phyloP scores from a whole-genome alignment of 441 rosid genomes.

The Pelargonium fulgidum region DNA sequence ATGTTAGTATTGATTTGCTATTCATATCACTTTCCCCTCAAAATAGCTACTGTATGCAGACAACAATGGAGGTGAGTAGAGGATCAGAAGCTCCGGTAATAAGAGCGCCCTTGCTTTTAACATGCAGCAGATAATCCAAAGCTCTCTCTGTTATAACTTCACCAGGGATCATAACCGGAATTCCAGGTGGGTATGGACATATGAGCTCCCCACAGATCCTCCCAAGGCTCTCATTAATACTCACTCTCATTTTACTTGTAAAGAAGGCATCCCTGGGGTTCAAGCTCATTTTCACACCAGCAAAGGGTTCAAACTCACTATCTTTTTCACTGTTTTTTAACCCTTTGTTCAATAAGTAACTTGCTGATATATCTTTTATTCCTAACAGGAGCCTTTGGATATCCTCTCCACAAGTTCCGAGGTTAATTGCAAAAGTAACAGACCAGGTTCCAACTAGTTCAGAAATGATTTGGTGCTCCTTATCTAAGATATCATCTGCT shows the following conservation, averaged over 20 bases:
- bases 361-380: constrained; percentile 29
- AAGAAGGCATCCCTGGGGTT: constrained; percentile 58
- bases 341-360: constrained; percentile 11
- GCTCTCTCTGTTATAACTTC: constrained; percentile 40
- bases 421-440: constrained; percentile 39
- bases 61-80: constrained; percentile 34
- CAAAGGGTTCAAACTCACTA: constrained; percentile 29
- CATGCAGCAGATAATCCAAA: constrained; percentile 37
- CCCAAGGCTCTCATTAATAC: constrained; percentile 36
- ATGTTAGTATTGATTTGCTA: neutral
- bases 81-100: constrained; percentile 53
- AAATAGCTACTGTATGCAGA: constrained; percentile 22
- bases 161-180: constrained; percentile 46
- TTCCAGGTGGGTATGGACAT: constrained; percentile 61
- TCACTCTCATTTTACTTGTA: constrained; percentile 33
- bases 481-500: constrained; percentile 39
- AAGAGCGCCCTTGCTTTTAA: constrained; percentile 31
- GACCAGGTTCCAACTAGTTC: constrained; percentile 43
- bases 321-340: constrained; percentile 8
- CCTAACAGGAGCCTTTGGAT: constrained; percentile 35
- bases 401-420: constrained; percentile 43
- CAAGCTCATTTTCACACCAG: constrained; percentile 28
- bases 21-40: neutral
- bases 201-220: constrained; percentile 46
- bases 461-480: constrained; percentile 34